Conservation (phyloP, 2,329 filamentous ascomycete genomes). For the Talaromyces sp. region DNA sequence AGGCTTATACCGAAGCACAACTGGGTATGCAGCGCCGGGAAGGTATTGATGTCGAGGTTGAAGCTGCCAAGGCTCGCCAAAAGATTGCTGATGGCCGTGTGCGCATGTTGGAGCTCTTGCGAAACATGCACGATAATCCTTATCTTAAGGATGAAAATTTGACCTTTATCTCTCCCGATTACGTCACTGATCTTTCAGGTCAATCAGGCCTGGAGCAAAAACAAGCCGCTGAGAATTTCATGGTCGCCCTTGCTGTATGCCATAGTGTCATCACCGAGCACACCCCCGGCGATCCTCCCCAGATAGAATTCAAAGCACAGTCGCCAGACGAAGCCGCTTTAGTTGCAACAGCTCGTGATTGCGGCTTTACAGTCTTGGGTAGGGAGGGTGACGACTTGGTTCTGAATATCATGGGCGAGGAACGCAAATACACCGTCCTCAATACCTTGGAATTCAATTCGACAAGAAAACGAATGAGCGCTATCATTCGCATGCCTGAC, state of each 20-base stretch:
- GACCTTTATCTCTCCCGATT: slow-evolving; percentile 89
- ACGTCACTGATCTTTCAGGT: slow-evolving; percentile 74
- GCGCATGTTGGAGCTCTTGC: slow-evolving; percentile 64
- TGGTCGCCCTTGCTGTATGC: slow-evolving; percentile 91
- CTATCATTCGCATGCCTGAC: slow-evolving; percentile 91
- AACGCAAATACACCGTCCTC: slow-evolving; percentile 77
- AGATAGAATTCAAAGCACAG: slow-evolving; percentile 92
- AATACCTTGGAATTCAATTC: slow-evolving; percentile 98
- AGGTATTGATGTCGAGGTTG: slow-evolving; percentile 79
- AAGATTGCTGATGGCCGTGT: slow-evolving; percentile 75
- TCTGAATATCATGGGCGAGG: slow-evolving; percentile 79
- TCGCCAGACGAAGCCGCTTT: slow-evolving; percentile 94
- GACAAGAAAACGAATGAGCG: slow-evolving; percentile 93
- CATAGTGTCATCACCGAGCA: slow-evolving; percentile 93
- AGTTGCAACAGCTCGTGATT: slow-evolving; percentile 88
- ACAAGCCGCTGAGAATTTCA: slow-evolving; percentile 77
- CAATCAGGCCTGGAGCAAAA: slow-evolving; percentile 69
- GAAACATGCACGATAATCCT: slow-evolving; percentile 77
- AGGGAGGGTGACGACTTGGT: slow-evolving; percentile 73
- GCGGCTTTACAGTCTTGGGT: slow-evolving; percentile 88
- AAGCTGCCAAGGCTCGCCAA: slow-evolving; percentile 62
- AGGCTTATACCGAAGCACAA: slow-evolving; percentile 95
- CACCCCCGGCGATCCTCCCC: slow-evolving; percentile 81
- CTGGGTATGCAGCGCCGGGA: slow-evolving; percentile 91
- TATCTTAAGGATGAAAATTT: slow-evolving; percentile 85